phyloP scores from a whole-genome alignment of 768 basidiomycete genomes.

The Phylloporus scabripes region DNA sequence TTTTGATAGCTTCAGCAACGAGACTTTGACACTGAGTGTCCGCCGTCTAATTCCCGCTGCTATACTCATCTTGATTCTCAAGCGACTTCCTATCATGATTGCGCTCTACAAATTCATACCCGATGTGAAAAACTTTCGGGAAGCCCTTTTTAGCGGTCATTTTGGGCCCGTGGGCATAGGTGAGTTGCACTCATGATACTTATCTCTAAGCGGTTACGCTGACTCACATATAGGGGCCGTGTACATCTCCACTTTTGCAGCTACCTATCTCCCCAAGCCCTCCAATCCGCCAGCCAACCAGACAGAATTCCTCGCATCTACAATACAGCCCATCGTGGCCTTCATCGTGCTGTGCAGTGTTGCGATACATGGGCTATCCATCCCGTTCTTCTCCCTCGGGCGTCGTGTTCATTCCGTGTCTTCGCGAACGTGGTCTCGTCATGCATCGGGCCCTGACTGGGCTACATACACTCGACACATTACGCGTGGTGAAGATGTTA shows the following conservation, averaged over 20 bases:
- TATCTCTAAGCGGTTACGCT: background rate
- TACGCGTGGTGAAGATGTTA: constrained; percentile 65
- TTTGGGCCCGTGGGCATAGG: constrained; percentile 88
- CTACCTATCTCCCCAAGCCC: constrained; percentile 48
- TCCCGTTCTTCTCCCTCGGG: constrained; percentile 91
- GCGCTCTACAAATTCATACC: constrained; percentile 90
- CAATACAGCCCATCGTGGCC: constrained; percentile 89
- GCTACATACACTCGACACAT: constrained; percentile 70
- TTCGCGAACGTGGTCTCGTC: constrained; percentile 88
- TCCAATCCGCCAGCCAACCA: constrained; percentile 47
- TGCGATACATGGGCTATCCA: constrained; percentile 82
- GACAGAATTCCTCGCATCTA: constrained; percentile 57
- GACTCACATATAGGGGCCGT: constrained; percentile 56
- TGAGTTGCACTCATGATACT: constrained; percentile 19
- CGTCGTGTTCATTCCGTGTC: constrained; percentile 73
- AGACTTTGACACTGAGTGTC: constrained; percentile 60
- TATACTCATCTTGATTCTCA: constrained; percentile 73
- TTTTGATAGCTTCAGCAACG: constrained; percentile 70
- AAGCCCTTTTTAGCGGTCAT: constrained; percentile 92
- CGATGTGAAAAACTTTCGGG: constrained; percentile 89
- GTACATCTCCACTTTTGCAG: constrained; percentile 86
- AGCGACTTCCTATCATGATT: constrained; percentile 80
- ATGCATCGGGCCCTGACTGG: constrained; percentile 76
- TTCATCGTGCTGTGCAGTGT: constrained; percentile 95
- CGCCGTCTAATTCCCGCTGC: constrained; percentile 85